Evolutionary conservation across 805 yeast species (phyloP).

Genomic region (Ogataea saltuana): DNA sequence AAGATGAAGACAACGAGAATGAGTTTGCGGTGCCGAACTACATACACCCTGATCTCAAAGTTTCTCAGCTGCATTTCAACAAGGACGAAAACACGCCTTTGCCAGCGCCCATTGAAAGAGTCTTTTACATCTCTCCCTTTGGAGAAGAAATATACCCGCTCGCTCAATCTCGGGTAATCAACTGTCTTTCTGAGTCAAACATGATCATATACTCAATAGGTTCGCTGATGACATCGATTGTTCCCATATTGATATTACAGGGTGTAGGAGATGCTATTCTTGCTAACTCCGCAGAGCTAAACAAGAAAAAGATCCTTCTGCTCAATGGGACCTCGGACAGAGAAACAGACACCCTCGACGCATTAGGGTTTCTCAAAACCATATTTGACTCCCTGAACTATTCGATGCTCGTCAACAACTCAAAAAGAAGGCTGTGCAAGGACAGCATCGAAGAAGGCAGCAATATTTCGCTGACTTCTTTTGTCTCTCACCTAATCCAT

Average conservation of each 20-base stretch:
- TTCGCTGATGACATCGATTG: constrained; percentile 80
- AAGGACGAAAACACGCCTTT: constrained; percentile 61
- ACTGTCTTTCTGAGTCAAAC: constrained; percentile 50
- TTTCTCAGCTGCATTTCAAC: constrained; percentile 72
- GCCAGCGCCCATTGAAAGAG: constrained; percentile 69
- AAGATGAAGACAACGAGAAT: constrained; percentile 26
- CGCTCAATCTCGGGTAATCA: constrained; percentile 63
- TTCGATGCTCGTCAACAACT: constrained; percentile 39
- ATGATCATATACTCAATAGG: constrained; percentile 79
- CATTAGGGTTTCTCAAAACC: constrained; percentile 56
- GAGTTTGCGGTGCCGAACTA: constrained; percentile 69
- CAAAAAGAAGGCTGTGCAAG: constrained; percentile 10
- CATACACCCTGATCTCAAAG: constrained; percentile 74
- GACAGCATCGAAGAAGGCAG: constrained; percentile 16
- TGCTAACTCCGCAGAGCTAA: background rate
- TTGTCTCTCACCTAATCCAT: constrained; percentile 65
- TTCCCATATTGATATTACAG: constrained; percentile 73
- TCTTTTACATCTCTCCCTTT: constrained; percentile 81
- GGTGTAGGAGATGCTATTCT: constrained; percentile 69
- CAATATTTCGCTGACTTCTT: constrained; percentile 40
- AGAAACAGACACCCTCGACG: constrained; percentile 71
- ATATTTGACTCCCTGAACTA: constrained; percentile 58
- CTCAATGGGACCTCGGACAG: constrained; percentile 77
- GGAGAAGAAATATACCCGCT: constrained; percentile 83
- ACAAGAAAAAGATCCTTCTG: constrained; percentile 53